Evolutionary conservation across 2,329 filamentous ascomycete species (phyloP), one percentile per base, ranked within the genome.

Genomic region (Epicoccum nigrum): DNA sequence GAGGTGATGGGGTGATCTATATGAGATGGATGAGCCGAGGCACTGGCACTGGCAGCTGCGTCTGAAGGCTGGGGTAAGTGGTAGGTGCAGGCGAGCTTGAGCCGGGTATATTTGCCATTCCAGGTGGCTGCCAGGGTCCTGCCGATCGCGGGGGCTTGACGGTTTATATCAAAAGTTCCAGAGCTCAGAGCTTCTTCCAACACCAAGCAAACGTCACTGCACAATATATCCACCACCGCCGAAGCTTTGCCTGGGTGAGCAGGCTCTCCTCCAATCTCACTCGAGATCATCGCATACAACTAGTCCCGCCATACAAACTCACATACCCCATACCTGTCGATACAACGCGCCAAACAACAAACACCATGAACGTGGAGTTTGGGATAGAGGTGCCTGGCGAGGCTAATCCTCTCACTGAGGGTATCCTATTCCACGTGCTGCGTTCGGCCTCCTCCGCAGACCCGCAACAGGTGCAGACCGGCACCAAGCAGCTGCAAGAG

Each of bases 301-400:
- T 47, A 42, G 28, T 7, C 12, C 19, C 28, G 27, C 12, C 35
- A 15, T 30, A 11, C 42, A 20, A 32, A 6, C 33, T 17, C 8
- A 12, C 9, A 1, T 17, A 6, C 17, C 19, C 12, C 8, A 19
- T 21, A 9, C 33, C 33, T 13, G 17, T 9, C 19, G 4, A 38
- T 19, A 4, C 23, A 13, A 12, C 28, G 9, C 28, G 4, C 28
- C 28, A 30, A 30, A 27, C 23, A 27, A 27, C 23, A 27, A 6
- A 27, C 21, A 20, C 9, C 46, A 74, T 74, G 71, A 59, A 69
- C 34, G 59, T 62, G 44, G 65, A 69, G 30, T 66, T 70, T 43
- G 58, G 62, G 27, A 85, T 95, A 68, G 91, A 96, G 77, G 86
- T 91, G 53, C 83, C 89, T 6, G 92, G 89, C 59, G 91, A 94